Conservation (phyloP, 1,284 basidiomycete species). For the Malassezia arunalokei region DNA sequence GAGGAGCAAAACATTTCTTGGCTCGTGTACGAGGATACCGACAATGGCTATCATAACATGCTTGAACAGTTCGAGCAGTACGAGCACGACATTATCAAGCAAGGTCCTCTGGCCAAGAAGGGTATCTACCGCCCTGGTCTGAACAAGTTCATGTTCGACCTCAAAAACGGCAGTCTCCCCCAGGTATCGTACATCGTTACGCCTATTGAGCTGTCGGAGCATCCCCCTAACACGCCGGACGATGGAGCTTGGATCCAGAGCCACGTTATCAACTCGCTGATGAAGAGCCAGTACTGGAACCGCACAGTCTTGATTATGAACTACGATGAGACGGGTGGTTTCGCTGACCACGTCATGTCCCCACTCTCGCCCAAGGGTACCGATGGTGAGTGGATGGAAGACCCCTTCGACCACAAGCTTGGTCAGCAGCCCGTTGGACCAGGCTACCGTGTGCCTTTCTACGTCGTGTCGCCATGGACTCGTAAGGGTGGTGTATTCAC, state of each 20-base stretch:
- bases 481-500: slow-evolving; percentile 31
- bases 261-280: slow-evolving; percentile 26
- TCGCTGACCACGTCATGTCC: slow-evolving; percentile 28
- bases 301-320: slow-evolving; percentile 24
- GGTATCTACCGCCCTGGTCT: slow-evolving; percentile 23
- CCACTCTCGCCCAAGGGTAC: slow-evolving; percentile 13
- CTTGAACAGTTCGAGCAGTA: slow-evolving; percentile 16
- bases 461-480: slow-evolving; percentile 29
- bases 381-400: slow-evolving; percentile 24
- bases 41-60: slow-evolving; percentile 26
- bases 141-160: slow-evolving; percentile 25
- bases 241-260: slow-evolving; percentile 36
- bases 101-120: slow-evolving; percentile 17
- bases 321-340: slow-evolving; percentile 37
- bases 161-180: slow-evolving; percentile 25
- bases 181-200: slow-evolving; percentile 33
- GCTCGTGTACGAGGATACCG: slow-evolving; percentile 25
- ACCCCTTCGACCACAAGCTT: slow-evolving; percentile 22
- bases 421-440: slow-evolving; percentile 24
- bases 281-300: slow-evolving; percentile 21
- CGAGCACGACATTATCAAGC: slow-evolving; percentile 8
- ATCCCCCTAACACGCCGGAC: slow-evolving; percentile 25
- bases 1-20: slow-evolving; percentile 24
- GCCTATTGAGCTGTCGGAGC: slow-evolving; percentile 31
- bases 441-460: slow-evolving; percentile 36